These are phyloP conservation scores for Croton setiger DNA, from an alignment of 441 rosid genomes.

Conservation along the genomic window DNA sequence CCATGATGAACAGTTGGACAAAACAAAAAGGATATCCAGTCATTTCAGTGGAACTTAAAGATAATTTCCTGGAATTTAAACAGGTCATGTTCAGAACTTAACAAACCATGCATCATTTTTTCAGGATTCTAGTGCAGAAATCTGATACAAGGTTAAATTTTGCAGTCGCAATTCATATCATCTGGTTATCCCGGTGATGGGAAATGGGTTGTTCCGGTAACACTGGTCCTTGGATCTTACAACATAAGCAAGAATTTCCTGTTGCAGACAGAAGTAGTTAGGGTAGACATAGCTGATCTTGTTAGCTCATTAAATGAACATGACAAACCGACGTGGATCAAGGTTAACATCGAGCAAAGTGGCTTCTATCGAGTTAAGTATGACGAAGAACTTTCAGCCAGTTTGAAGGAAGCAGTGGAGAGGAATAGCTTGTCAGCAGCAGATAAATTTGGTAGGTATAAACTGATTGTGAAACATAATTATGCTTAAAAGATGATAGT, in stretches of 20 bases:
- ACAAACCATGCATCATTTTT: background rate
- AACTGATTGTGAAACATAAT: constrained; percentile 17
- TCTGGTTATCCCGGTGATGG: constrained; percentile 83
- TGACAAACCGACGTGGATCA: constrained; percentile 55
- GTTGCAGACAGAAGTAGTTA: constrained; percentile 50
- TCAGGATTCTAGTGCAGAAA: constrained; percentile 7
- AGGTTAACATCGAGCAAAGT: constrained; percentile 73
- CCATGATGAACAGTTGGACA: constrained; percentile 92
- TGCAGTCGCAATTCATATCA: constrained; percentile 81
- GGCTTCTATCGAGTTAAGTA: constrained; percentile 95
- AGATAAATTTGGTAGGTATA: constrained; percentile 72
- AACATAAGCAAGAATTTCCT: constrained; percentile 61
- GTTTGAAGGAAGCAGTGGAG: constrained; percentile 69
- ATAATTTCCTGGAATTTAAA: constrained; percentile 73
- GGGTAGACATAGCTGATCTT: constrained; percentile 24
- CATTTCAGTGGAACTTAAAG: constrained; percentile 62
- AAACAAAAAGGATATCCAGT: constrained; percentile 91
- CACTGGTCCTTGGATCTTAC: constrained; percentile 70
- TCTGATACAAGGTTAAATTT: constrained; percentile 29
- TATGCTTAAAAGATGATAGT: too few species aligned
- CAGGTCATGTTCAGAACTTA: constrained; percentile 51
- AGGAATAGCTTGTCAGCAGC: constrained; percentile 52
- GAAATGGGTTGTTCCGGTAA: constrained; percentile 91
- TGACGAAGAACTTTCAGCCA: constrained; percentile 70
- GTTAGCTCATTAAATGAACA: too few species aligned